A percentile compares a stretch with the other conserved stretches of the same genome.
These are phyloP conservation scores for Candida pini DNA, from an alignment of 805 yeast species.

Conservation along the genomic window DNA sequence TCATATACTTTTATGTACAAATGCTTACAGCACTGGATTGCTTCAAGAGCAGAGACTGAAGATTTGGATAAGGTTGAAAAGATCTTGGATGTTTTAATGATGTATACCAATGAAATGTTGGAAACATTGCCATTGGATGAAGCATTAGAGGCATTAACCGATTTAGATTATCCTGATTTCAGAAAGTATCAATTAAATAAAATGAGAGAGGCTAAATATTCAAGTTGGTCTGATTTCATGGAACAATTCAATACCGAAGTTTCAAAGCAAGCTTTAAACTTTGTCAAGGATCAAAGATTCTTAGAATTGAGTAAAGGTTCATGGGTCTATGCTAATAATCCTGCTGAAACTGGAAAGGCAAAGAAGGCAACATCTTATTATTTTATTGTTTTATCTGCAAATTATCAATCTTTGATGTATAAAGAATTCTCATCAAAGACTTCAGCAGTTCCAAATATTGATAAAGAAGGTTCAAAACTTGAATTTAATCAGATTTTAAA, in stretches of 20 bases:
- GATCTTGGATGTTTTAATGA: slow-evolving; percentile 35
- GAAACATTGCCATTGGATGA: slow-evolving; percentile 34
- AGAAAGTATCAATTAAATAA: slow-evolving; percentile 49
- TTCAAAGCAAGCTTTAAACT: slow-evolving; percentile 54
- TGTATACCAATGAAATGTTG: slow-evolving; percentile 19
- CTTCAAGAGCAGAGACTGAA: slow-evolving; percentile 45
- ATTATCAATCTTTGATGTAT: slow-evolving; percentile 53
- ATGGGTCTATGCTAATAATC: slow-evolving; percentile 70
- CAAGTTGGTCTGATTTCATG: slow-evolving; percentile 42
- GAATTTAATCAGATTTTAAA: slow-evolving; percentile 46
- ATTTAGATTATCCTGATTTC: slow-evolving; percentile 40
- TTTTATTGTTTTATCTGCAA: slow-evolving; percentile 62
- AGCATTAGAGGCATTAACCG: slow-evolving; percentile 37
- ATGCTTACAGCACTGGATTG: slow-evolving; percentile 60
- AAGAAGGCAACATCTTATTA: slow-evolving; percentile 29
- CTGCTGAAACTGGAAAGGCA: slow-evolving; percentile 22
- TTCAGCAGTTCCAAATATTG: slow-evolving; percentile 48
- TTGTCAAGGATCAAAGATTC: slow-evolving; percentile 72
- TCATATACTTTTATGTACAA: slow-evolving; percentile 52
- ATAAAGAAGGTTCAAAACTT: slow-evolving; percentile 48
- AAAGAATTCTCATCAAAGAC: slow-evolving; percentile 51
- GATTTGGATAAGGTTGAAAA: slow-evolving; percentile 49
- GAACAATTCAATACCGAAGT: slow-evolving; percentile 44
- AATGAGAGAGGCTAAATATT: slow-evolving; percentile 32
- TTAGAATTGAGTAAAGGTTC: slow-evolving; percentile 68